Evolutionary conservation across 139 green algal genomes (phyloP), one percentile per base, ranked within the genome.

Genomic region (Chlamydomonas sp.): DNA sequence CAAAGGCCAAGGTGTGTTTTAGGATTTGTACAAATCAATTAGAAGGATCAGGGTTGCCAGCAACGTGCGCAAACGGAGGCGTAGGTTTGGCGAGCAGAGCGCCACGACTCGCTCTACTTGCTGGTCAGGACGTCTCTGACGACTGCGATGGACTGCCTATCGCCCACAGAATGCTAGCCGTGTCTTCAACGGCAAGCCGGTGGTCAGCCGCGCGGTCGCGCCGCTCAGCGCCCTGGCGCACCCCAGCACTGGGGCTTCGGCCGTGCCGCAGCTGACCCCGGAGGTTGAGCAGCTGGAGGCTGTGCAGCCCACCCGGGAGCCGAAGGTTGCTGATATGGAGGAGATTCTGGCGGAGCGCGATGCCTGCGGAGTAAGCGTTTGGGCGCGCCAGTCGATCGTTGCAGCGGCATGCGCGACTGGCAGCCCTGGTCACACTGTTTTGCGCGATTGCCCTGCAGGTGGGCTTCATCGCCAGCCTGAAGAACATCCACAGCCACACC

Each of bases 401-500:
- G 67, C 67, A n/a, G 61, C 72, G 20, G 49, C 8, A 31, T 69
- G 18, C 60, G 63, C 49, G 12, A 63, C 87, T 14, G 64, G 20
- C 58, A 31, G 15, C 78, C 16, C 57, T 79, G 60, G 76, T 16
- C 58, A 76, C 77, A 16, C 60, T 60, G 69, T 61, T 18, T 60
- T 18, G 18, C 18, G 59, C 61, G 59, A 61, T 66, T 68, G 15
- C 31, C 14, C 12, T 17, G 86, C 91, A 98, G 96, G 96, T 99
- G 5, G 98, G 98, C 86, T 98, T 99, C 89, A 99, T 99, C 78
- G 97, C 98, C 75, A 98, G 89, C 88, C 90, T 99, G 31, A 97
- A 97, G 82, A 96, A 96, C 80, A 90, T 98, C 74, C 82, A 90
- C 69, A 97, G 89, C 88, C 98, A 99, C 90, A 97, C 96, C 8